Evolutionary conservation across 2,329 filamentous ascomycete species (phyloP).

Genomic region (Fusarium nisikadoi): DNA sequence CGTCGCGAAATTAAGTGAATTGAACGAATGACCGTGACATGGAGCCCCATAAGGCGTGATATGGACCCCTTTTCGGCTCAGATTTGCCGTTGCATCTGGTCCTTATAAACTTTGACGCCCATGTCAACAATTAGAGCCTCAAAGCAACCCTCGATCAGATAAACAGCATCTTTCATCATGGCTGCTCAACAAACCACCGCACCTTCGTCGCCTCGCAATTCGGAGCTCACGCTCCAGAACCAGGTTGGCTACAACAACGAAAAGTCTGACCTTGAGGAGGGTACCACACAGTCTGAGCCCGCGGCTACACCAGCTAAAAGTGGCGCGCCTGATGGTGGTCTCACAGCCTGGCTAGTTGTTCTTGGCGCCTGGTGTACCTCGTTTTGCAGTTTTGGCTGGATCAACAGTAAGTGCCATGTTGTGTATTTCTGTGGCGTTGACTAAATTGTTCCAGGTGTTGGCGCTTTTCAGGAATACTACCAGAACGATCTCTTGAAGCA

Average conservation of each 20-base stretch:
- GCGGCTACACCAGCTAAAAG: not conserved
- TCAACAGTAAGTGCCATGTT: slow-evolving; percentile 55
- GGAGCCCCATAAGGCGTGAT: slow-evolving; percentile 1
- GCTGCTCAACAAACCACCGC: not conserved
- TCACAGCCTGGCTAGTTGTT: slow-evolving; percentile 53
- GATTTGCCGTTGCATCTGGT: not conserved
- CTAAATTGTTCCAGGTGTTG: slow-evolving; percentile 49
- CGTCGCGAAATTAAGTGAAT: slow-evolving; percentile 19
- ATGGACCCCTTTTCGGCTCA: not conserved
- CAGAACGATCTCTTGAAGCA: slow-evolving; percentile 57
- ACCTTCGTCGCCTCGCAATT: slow-evolving; percentile 16
- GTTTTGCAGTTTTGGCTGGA: slow-evolving; percentile 56
- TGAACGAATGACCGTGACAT: not conserved
- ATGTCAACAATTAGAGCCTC: slow-evolving; percentile 15
- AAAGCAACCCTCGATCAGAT: not conserved
- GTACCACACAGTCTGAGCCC: not conserved
- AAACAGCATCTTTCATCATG: not conserved
- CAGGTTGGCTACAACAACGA: slow-evolving; percentile 8
- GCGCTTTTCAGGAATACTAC: slow-evolving; percentile 70
- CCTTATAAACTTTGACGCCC: slow-evolving; percentile 14
- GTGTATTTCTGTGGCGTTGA: not conserved
- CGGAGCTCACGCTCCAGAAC: slow-evolving; percentile 17
- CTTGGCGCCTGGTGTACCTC: slow-evolving; percentile 54
- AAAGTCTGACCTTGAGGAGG: slow-evolving; percentile 27
- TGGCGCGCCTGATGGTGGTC: slow-evolving; percentile 27